Percentiles rank a stretch among this genome's conserved stretches.
phyloP scores from a whole-genome alignment of 371 early-diverging fungal species.

The Paraphysoderma sedebokerense region DNA sequence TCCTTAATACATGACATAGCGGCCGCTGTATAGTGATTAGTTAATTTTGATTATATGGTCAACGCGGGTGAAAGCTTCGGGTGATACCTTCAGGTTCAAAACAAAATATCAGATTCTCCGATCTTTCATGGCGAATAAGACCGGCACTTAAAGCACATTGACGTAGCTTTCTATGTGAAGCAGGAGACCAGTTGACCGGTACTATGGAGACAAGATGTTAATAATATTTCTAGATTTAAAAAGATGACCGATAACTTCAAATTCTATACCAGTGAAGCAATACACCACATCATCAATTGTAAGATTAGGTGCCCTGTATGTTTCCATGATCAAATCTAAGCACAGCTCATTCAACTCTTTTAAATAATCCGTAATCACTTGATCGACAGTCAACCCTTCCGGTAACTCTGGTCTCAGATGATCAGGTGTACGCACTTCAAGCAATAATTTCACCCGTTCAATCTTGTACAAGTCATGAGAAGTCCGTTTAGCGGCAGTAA shows the following conservation, averaged over 20 bases:
- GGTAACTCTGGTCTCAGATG: neutral
- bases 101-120: neutral
- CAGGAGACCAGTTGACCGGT: slow-evolving; percentile 1
- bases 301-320: neutral
- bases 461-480: neutral
- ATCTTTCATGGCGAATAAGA: neutral
- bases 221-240: too few relatives aligned
- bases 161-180: neutral
- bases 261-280: neutral
- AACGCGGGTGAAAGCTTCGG: too few relatives aligned
- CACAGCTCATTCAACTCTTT: neutral
- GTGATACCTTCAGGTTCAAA: slow-evolving; percentile 1
- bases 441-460: neutral
- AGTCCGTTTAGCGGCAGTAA: neutral
- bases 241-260: neutral
- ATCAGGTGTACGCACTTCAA: neutral
- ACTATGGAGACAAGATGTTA: neutral
- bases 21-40: too few relatives aligned
- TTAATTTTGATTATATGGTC: too few relatives aligned
- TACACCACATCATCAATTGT: neutral
- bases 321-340: neutral
- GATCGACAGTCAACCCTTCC: neutral
- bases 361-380: slow-evolving; percentile 1
- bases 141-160: neutral
- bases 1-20: slow-evolving; percentile 1